phyloP scores from a whole-genome alignment of 2,329 filamentous ascomycete species.

The Pseudodiploospora longispora region DNA sequence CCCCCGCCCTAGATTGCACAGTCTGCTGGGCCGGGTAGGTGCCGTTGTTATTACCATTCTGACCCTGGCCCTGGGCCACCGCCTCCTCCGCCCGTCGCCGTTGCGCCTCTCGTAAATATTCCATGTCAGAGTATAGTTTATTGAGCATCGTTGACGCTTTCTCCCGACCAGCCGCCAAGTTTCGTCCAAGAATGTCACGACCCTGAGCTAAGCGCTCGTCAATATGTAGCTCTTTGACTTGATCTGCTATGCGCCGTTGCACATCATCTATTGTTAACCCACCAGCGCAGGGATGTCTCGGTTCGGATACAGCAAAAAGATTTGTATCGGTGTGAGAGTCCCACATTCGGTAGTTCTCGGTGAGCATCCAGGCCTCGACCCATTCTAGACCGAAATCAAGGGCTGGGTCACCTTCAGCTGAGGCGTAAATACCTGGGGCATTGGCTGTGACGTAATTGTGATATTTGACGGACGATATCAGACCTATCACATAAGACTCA shows the following conservation, averaged over 20 bases:
- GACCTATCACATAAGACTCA: conserved; percentile 86
- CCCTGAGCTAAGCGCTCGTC: conserved; percentile 83
- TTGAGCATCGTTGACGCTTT: conserved; percentile 84
- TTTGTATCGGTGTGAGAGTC: conserved; percentile 71
- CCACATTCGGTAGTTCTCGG: conserved; percentile 90
- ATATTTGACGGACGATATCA: conserved; percentile 86
- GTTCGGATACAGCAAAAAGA: conserved; percentile 90
- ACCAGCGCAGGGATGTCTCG: conserved; percentile 86
- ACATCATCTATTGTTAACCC: conserved; percentile 92
- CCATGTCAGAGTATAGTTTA: conserved; percentile 84
- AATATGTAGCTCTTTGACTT: conserved; percentile 87
- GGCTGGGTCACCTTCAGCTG: conserved; percentile 76
- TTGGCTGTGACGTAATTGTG: conserved; percentile 63
- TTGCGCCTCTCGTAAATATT: conserved; percentile 46
- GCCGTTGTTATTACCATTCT: conserved; percentile 4
- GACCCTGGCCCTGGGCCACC: conserved; percentile 5
- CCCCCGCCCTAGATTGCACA: conserved; percentile 48
- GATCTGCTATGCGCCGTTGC: conserved; percentile 79
- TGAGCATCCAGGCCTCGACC: conserved; percentile 77
- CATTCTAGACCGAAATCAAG: conserved; percentile 78
- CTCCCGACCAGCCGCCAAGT: conserved; percentile 78
- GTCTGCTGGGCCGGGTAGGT: conserved; percentile 34
- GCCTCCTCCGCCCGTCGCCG: conserved; percentile 33
- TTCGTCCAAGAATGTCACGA: conserved; percentile 77
- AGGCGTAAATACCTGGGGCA: conserved; percentile 51